These are phyloP conservation scores for Backusella macrospora DNA, from an alignment of 192 early-diverging fungal genomes.

Conservation along the genomic window DNA sequence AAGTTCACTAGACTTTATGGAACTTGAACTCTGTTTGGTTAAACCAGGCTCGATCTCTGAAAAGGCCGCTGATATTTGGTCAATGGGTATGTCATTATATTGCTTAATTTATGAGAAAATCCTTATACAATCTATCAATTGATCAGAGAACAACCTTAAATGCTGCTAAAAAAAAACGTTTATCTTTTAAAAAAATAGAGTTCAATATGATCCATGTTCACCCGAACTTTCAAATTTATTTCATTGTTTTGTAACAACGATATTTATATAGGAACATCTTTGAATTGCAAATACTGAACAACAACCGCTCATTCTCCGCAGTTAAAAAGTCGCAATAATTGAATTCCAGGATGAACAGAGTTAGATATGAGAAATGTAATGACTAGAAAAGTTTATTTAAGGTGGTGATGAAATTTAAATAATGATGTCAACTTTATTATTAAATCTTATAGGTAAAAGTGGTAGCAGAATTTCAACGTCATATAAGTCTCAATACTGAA, in stretches of 20 bases:
- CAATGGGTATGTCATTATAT: neutral
- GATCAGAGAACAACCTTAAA: neutral
- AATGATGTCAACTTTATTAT: neutral
- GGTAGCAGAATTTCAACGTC: neutral
- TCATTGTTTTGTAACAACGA: no score
- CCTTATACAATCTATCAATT: neutral
- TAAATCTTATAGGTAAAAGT: neutral
- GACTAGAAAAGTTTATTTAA: neutral
- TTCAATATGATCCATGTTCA: neutral
- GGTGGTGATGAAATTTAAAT: neutral
- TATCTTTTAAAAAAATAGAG: neutral
- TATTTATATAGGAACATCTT: no score
- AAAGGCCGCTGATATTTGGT: conserved; percentile 11
- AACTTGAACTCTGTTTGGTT: neutral
- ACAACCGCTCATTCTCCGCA: neutral
- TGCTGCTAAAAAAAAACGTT: no score
- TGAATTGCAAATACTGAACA: neutral
- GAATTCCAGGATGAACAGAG: neutral
- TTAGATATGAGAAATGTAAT: neutral
- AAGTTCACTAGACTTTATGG: neutral
- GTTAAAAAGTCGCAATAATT: neutral
- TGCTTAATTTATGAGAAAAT: neutral
- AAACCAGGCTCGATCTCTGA: neutral
- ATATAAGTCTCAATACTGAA: neutral
- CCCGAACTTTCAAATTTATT: neutral